Percentiles rank a stretch among this genome's conserved stretches.
phyloP scores from a whole-genome alignment of 257 asterid species.

The Scutellaria barbata region DNA sequence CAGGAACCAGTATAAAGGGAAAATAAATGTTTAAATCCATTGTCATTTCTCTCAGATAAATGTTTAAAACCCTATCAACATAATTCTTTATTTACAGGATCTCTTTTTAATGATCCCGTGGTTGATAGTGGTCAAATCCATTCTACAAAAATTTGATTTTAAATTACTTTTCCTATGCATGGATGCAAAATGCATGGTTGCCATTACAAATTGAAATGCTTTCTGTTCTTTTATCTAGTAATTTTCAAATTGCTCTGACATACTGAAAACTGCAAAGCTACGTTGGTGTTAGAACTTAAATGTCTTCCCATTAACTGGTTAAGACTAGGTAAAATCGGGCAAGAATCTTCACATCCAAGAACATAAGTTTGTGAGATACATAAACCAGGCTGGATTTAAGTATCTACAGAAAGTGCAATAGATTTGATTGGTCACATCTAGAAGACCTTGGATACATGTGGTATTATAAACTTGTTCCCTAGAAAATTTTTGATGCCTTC shows the following conservation, averaged over 20 bases:
- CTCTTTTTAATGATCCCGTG: too few relatives aligned
- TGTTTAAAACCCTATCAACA: neutral
- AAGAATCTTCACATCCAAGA: conserved; percentile 17
- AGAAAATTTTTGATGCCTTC: conserved; percentile 12
- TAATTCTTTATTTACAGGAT: too few relatives aligned
- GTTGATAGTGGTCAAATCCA: too few relatives aligned
- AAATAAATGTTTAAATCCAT: neutral
- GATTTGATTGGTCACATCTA: conserved; percentile 20
- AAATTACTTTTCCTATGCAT: too few relatives aligned
- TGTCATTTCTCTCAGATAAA: conserved; percentile 12
- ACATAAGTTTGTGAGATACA: conserved; percentile 6
- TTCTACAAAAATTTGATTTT: too few relatives aligned
- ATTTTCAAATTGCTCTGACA: conserved; percentile 17
- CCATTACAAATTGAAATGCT: conserved; percentile 3
- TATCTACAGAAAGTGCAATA: conserved; percentile 9
- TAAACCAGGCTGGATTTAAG: neutral
- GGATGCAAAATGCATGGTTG: neutral
- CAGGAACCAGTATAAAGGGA: conserved; percentile 9
- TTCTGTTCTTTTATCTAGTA: conserved; percentile 22
- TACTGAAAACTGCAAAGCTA: neutral
- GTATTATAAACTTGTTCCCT: conserved; percentile 12
- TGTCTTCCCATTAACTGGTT: conserved; percentile 2
- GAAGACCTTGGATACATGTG: conserved; percentile 6
- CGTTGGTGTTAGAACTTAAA: neutral
- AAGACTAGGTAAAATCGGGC: neutral